Evolutionary conservation across 2,329 filamentous ascomycete genomes (phyloP), one percentile per base, ranked within the genome.

Genomic region (Colletotrichum tropicale): DNA sequence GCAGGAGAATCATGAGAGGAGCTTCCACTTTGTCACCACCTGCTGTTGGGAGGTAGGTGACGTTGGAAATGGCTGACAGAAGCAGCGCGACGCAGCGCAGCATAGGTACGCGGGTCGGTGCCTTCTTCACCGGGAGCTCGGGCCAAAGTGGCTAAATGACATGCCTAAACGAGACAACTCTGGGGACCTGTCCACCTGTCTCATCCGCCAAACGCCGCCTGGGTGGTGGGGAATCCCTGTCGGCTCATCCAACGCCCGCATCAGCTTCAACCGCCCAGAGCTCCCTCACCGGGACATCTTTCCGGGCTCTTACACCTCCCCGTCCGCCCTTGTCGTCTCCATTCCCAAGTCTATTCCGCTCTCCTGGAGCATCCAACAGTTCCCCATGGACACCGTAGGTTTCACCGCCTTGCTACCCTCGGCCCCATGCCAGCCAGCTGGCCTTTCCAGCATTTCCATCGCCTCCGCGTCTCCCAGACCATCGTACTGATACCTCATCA

Each of bases 351-450:
- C 26, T 55, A 36, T 34, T 55, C 21, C 56, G 71, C 67, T 75
- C 71, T 64, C 12, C 13, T 30, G 62, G 71, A 74, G 71, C 66
- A 24, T 55, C 48, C 66, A 12, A 21, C 24, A 58, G 5, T 36
- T 67, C 38, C 52, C 43, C 66, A 78, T 73, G 74, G 69, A 77
- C 76, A 77, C 79, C 78, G 81, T 80, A 81, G 80, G 61, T 78
- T 70, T 55, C 24, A 70, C 24, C 69, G 10, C 62, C 62, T 32
- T 52, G 36, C 43, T 0, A 28, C 62, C 6, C 30, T 10, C 21
- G 18, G 9, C 61, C 18, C 55, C 43, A 26, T 43, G 36, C 26
- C 8, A n/a, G 15, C 32, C 52, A 15, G n/a, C 32, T 28, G 21
- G 32, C 52, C 55, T 26, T 36, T 16, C 56, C 38, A 66, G 64